Base-by-base conservation (phyloP, 176 grass and related monocot genomes). In the Phyllostachys edulis region DNA sequence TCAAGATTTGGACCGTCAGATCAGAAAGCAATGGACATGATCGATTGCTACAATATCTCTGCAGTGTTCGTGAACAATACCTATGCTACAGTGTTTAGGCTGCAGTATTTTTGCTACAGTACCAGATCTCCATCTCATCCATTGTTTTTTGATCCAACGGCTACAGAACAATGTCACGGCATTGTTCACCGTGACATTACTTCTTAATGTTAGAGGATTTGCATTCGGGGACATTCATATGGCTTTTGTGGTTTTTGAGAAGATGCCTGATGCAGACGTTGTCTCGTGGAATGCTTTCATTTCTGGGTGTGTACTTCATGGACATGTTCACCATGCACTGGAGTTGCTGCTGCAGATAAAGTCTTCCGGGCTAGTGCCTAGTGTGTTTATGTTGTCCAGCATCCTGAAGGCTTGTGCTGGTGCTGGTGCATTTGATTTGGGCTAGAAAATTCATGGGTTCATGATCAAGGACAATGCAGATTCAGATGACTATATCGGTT, bases 271-370 rank as follows among this genome's bases (percentile, higher is more conserved):
- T 21, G 76, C 21, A 0, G 92, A 98, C 65, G 77, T 98, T 40
- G 82, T 98, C 85, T 95, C 91, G 9, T 98, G 96, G 96, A 98
- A 94, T 59, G 80, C 91, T 69, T 87, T 95, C 23, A 92, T 98
- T 90, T 86, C 91, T 4, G 91, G 89, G 7, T 95, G 93, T 36
- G 87, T 95, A 45, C 90, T 93, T 83, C 82, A 89, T 81, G 87
- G 91, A 0, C 89, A 95, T 32, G 83, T 94, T 85, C 77, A 83
- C 50, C 78, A 24, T 63, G 89, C 87, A 23, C 85, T 95, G 69
- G 56, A 85, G 42, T 84, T 98, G 77, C 74, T 98, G 62, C 79
- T 87, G 40, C 69, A 77, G 46, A 95, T 95, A 91, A 92, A 83
- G 82, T 80, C 80, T 34, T 94, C 54, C 37, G 93, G 76, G 29